phyloP scores from a whole-genome alignment of 106 monocot species.

The Platanthera zijinensis region DNA sequence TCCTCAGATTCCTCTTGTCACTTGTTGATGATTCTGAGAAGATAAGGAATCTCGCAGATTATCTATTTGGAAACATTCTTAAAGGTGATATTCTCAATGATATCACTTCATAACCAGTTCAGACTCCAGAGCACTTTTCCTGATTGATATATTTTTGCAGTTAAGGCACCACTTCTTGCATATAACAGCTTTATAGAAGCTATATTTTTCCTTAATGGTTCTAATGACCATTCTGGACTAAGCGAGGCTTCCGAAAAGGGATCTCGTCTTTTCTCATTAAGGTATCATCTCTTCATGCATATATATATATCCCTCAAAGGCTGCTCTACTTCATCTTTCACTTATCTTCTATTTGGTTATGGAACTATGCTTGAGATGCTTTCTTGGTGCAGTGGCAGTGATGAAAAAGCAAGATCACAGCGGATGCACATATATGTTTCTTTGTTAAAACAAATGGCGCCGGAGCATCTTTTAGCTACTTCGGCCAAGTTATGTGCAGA shows the following conservation, averaged over 20 bases:
- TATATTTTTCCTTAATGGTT: constrained; percentile 84
- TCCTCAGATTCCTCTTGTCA: constrained; percentile 74
- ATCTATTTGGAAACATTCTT: constrained; percentile 73
- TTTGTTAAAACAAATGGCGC: constrained; percentile 96
- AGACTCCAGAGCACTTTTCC: not conserved
- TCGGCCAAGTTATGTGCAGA: constrained; percentile 97
- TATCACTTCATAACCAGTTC: not conserved
- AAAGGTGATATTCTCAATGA: constrained; percentile 40
- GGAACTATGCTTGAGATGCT: not conserved
- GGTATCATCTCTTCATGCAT: constrained; percentile 23
- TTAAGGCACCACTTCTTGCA: constrained; percentile 95
- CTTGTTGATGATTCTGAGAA: constrained; percentile 95
- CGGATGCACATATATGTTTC: constrained; percentile 92
- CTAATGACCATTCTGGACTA: constrained; percentile 46
- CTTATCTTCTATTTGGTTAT: not conserved
- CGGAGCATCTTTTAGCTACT: constrained; percentile 94
- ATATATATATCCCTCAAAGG: not conserved
- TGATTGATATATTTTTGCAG: constrained; percentile 36
- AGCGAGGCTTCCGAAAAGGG: constrained; percentile 32
- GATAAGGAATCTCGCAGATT: constrained; percentile 78
- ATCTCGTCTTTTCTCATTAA: constrained; percentile 59
- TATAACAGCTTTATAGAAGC: constrained; percentile 99
- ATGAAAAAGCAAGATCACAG: constrained; percentile 59
- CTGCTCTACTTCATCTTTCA: not conserved
- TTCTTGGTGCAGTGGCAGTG: constrained; percentile 55